Base-by-base conservation (phyloP, 2,329 filamentous ascomycete species). In the Sclerotinia subarctica region DNA sequence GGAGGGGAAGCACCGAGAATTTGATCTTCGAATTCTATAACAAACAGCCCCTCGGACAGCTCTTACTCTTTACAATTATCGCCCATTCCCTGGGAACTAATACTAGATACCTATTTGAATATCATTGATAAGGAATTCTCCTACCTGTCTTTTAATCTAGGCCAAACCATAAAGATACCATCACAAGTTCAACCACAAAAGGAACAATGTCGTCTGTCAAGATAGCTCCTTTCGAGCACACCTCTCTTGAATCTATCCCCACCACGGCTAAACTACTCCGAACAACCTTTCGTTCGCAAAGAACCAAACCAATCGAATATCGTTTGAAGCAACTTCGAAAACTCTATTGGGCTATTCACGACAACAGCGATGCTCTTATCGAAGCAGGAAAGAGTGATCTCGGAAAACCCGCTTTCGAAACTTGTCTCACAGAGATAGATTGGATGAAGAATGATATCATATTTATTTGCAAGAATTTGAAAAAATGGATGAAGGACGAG, bases 271-370 rank as follows among this genome's bases (percentile, higher is more conserved):
- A 85, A 68, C 84, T 81, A 8, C 81, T 90, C 54, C 88, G 88
- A 76, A 80, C 83, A 64, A 88, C 89, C n/a, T 98, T 92, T 80
- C 84, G 85, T 74, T 85, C 91, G 24, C 89, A 93, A 78, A 91
- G 90, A 81, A 97, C 94, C 54, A 93, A 93, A 77, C 85, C 92
- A 66, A 78, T 97, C 70, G 86, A 92, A 75, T 98, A 90, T 82
- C 89, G 95, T 71, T 83, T 94, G 71, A 84, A 87, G 66, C 95
- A 98, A 84, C 87, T 99, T 70, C 90, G 94, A 74, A 94, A 93
- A 84, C 88, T 98, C 68, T 98, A 97, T 83, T 98, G 95, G 95
- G 93, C 86, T 10, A 79, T 97, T 73, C 88, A 88, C 72, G 94
- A 98, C 82, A 89, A 92, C 78, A 85, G 88, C 68, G 82, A 87